Base-by-base conservation (phyloP, 768 basidiomycete species). In the Amanita pseudoporphyria region DNA sequence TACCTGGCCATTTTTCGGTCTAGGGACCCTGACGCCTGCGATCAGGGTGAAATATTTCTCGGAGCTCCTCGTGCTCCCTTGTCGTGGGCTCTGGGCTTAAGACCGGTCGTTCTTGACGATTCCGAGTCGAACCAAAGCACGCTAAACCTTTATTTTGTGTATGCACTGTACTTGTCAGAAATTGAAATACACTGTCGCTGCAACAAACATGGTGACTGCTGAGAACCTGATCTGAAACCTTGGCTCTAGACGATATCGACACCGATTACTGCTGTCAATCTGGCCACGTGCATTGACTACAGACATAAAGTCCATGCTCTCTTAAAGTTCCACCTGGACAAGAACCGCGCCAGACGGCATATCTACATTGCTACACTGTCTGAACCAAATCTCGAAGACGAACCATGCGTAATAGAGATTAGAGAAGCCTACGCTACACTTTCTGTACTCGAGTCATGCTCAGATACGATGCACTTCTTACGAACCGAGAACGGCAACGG, bases 341-440 rank as follows among this genome's bases (percentile, higher is more conserved):
- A 70, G 44, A 36, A 37, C 33, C 37, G 55, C 62, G 50, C 30
- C 32, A 39, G 24, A 3, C 47, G 5, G 4, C 38, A n/a, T 13
- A 33, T n/a, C 22, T 5, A 26, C 14, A 2, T 30, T 22, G 7
- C 4, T 28, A 28, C 26, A 28, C 7, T 28, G 26, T 28, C 26
- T 28, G 26, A 28, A 28, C 26, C 4, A 28, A n/a, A 14, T 5
- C 14, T 6, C 6, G 41, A 43, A 47, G 1, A 40, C 51, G 42
- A 38, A 30, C 36, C 22, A 35, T 45, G 6, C 37, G 22, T 13
- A 26, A 44, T 72, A 54, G 76, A 82, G 53, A 74, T 88, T 45
- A 81, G 82, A 56, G 74, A 82, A 43, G 88, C 89, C 0, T 87
- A 84, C 57, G 57, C 55, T 32, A 79, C 76, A 0, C 76, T 92